Evolutionary conservation across 2,329 filamentous ascomycete genomes (phyloP).

Genomic region (Dactylonectria macrodidyma): DNA sequence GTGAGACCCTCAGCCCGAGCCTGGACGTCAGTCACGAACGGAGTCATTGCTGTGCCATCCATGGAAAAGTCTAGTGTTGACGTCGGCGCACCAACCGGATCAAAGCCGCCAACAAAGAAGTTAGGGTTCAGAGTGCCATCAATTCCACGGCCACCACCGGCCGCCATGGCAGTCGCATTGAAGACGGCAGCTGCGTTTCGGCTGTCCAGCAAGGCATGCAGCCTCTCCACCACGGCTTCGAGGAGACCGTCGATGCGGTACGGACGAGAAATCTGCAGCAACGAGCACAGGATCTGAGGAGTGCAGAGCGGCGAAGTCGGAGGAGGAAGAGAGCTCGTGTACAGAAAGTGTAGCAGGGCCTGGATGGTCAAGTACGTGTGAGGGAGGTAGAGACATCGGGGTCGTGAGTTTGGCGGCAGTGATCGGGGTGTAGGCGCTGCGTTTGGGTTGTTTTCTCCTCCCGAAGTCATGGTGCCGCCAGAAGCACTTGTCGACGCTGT

Average conservation of each 20-base stretch:
- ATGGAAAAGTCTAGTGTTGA: constrained; percentile 54
- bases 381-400: constrained; percentile 90
- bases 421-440: constrained; percentile 70
- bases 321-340: constrained; percentile 89
- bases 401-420: constrained; percentile 76
- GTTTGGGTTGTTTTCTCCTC: constrained; percentile 64
- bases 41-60: constrained; percentile 49
- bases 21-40: constrained; percentile 50
- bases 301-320: constrained; percentile 85
- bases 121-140: constrained; percentile 77
- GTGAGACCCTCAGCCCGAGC: constrained; percentile 58
- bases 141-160: constrained; percentile 89
- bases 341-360: constrained; percentile 91
- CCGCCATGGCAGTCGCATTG: constrained; percentile 98
- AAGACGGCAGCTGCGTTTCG: constrained; percentile 97
- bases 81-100: constrained; percentile 56
- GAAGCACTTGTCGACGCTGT: constrained; percentile 62
- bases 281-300: constrained; percentile 94
- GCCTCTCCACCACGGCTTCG: constrained; percentile 91
- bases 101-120: constrained; percentile 68
- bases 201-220: constrained; percentile 91
- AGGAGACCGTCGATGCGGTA: constrained; percentile 94
- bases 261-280: constrained; percentile 92
- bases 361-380: constrained; percentile 93
- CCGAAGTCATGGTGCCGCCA: constrained; percentile 51